phyloP scores from a whole-genome alignment of 202 grass and related monocot genomes.

The Zoysia matrella region DNA sequence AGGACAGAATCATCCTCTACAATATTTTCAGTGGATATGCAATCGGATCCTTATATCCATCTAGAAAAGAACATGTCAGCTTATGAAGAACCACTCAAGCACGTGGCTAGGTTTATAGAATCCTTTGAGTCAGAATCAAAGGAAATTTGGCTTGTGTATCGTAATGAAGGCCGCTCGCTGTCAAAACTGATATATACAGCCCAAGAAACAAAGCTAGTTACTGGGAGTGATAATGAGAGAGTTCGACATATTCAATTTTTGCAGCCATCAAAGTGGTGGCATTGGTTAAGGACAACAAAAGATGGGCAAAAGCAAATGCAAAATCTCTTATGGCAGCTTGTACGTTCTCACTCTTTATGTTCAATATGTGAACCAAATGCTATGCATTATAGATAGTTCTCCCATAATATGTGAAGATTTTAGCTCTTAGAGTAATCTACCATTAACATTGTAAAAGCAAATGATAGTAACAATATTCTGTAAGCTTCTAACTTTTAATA shows the following conservation, averaged over 20 bases:
- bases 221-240: constrained; percentile 67
- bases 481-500: constrained; percentile 6
- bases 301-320: constrained; percentile 90
- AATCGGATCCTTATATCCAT: constrained; percentile 37
- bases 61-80: constrained; percentile 52
- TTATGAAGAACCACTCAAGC: constrained; percentile 75
- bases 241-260: constrained; percentile 73
- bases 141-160: constrained; percentile 95
- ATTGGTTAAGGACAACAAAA: constrained; percentile 90
- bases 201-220: constrained; percentile 80
- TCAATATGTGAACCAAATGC: constrained; percentile 11
- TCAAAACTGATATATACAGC: constrained; percentile 93
- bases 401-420: constrained; percentile 8
- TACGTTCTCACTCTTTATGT: constrained; percentile 51
- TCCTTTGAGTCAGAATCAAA: constrained; percentile 93
- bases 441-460: constrained; percentile 25
- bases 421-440: constrained; percentile 13
- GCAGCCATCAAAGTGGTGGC: constrained; percentile 87
- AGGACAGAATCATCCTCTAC: constrained; percentile 48
- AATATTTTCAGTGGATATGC: constrained; percentile 38
- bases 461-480: not conserved
- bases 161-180: constrained; percentile 85
- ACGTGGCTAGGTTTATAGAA: constrained; percentile 95
- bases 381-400: constrained; percentile 32
- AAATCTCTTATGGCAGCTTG: constrained; percentile 89